Conservation (phyloP, 225 moss, liverwort and hornwort genomes). For the Physcomitrellopsis africana region DNA sequence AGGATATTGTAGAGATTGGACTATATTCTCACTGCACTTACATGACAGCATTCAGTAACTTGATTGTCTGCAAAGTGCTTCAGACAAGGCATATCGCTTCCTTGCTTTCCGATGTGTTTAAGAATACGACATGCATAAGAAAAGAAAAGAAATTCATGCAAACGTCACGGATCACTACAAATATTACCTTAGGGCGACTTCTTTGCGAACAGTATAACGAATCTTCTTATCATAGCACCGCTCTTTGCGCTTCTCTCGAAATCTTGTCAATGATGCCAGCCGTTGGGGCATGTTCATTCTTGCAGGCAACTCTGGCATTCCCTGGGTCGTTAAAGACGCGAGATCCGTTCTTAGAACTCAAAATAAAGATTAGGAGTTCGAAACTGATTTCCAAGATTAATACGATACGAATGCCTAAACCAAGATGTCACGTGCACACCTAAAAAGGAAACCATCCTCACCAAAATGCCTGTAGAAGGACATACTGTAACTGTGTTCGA, state of each 20-base stretch:
- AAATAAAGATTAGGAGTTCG: background rate
- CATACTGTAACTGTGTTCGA: background rate
- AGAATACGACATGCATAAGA: background rate
- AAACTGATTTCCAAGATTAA: background rate
- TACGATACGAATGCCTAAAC: background rate
- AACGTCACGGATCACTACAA: background rate
- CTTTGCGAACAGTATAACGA: conserved; percentile 84
- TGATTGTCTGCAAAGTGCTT: background rate
- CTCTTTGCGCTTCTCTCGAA: conserved; percentile 87
- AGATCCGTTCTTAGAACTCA: conserved; percentile 1
- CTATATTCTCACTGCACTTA: background rate
- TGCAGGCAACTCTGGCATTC: conserved; percentile 71
- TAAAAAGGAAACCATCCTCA: background rate
- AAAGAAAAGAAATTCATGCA: background rate
- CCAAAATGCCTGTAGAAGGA: background rate
- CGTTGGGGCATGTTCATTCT: conserved; percentile 93
- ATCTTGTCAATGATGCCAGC: conserved; percentile 82
- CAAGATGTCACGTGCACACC: background rate
- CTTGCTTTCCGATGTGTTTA: background rate
- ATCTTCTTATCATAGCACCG: conserved; percentile 88
- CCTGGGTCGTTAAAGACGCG: conserved; percentile 19
- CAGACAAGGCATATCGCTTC: background rate
- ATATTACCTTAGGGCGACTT: conserved; percentile 80
- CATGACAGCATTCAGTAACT: background rate
- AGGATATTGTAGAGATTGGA: conserved; percentile 2